Percentiles rank a stretch among this genome's conserved stretches.
These are phyloP conservation scores for Fusarium denticulatum DNA, from an alignment of 2,329 filamentous ascomycete species.

Conservation along the genomic window DNA sequence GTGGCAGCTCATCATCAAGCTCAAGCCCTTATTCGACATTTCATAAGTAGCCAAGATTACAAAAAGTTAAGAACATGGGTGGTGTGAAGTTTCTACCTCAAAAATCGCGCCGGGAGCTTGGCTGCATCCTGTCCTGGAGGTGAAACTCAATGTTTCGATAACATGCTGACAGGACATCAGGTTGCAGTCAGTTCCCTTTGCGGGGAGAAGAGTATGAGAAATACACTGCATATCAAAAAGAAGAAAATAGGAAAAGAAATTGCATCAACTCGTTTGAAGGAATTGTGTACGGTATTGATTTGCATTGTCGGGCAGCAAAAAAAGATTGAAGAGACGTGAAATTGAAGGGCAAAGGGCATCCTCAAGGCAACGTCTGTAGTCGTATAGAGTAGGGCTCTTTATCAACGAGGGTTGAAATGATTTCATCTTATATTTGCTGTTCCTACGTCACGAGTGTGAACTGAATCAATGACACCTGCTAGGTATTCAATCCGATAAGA, in stretches of 20 bases:
- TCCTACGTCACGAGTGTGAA: not conserved
- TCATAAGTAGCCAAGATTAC: slow-evolving; percentile 56
- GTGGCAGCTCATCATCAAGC: slow-evolving; percentile 92
- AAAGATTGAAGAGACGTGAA: slow-evolving; percentile 9
- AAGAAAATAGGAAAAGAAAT: slow-evolving; percentile 15
- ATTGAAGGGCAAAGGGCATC: not conserved
- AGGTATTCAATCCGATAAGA: not conserved
- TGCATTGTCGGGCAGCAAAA: slow-evolving; percentile 24
- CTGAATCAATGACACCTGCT: not conserved
- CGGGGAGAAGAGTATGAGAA: slow-evolving; percentile 1
- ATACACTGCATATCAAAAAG: slow-evolving; percentile 2
- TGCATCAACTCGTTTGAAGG: slow-evolving; percentile 17
- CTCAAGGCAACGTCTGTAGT: not conserved
- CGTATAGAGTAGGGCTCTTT: slow-evolving; percentile 15
- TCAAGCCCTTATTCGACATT: slow-evolving; percentile 95
- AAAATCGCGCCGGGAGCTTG: slow-evolving; percentile 15
- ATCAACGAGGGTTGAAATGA: slow-evolving; percentile 16
- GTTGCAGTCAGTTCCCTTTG: slow-evolving; percentile 4
- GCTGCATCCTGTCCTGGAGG: not conserved
- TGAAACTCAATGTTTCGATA: not conserved
- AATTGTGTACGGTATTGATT: slow-evolving; percentile 17
- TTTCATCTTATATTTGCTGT: not conserved
- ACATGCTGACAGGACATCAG: not conserved
- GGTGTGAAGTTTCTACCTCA: not conserved
- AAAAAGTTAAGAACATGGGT: not conserved